These are phyloP conservation scores for Talaromyces stipitatus DNA, from an alignment of 495 filamentous ascomycete genomes.

Conservation along the genomic window DNA sequence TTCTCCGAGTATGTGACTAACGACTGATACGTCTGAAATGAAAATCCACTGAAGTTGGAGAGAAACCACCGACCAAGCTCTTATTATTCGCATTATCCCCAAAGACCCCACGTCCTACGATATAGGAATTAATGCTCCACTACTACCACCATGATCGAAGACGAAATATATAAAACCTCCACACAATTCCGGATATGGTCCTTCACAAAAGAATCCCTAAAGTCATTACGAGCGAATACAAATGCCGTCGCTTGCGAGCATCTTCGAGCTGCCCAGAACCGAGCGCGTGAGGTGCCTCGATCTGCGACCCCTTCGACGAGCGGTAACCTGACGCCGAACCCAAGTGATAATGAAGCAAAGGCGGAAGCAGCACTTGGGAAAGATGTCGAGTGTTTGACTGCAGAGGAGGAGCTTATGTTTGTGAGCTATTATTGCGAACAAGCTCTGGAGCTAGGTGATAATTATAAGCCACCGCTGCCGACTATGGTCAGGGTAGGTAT, in stretches of 20 bases:
- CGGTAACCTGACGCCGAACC: conserved; percentile 26
- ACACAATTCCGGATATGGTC: conserved; percentile 91
- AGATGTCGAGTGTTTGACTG: conserved; percentile 63
- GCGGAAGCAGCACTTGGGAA: conserved; percentile 10
- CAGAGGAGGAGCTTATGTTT: conserved; percentile 75
- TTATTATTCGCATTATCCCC: neutral
- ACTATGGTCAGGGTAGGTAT: conserved; percentile 64
- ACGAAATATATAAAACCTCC: conserved; percentile 82
- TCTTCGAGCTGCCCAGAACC: conserved; percentile 55
- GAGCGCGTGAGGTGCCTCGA: conserved; percentile 32
- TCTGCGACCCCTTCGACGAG: conserved; percentile 30
- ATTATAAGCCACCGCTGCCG: conserved; percentile 69
- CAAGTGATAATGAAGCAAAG: conserved; percentile 25
- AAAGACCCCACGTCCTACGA: neutral
- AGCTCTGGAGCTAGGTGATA: conserved; percentile 65
- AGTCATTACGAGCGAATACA: conserved; percentile 61
- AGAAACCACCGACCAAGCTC: neutral
- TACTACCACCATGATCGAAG: conserved; percentile 56
- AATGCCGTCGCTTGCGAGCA: conserved; percentile 66
- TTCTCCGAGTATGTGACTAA: neutral
- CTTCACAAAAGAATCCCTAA: conserved; percentile 69
- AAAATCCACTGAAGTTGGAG: neutral
- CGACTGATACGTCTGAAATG: neutral
- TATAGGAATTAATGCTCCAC: neutral
- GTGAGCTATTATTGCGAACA: conserved; percentile 72